Evolutionary conservation across 805 yeast species (phyloP), one percentile per base, ranked within the genome.

Genomic region (Priceomyces castillae): DNA sequence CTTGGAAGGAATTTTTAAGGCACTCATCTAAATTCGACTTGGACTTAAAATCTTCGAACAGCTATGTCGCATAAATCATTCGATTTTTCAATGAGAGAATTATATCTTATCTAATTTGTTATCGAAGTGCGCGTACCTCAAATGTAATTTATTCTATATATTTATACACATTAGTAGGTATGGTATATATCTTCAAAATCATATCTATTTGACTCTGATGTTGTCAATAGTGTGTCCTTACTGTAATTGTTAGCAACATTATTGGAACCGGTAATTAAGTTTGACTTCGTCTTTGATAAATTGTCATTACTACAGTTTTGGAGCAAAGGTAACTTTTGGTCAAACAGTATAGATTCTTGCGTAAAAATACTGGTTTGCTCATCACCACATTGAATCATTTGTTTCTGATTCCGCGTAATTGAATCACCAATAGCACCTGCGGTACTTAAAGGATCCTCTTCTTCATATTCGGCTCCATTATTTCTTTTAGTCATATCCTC

Each of bases 261-360:
- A 18, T 35, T 22, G 11, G 40, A 25, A n/a, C 11, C 7, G 14
- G 9, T 23, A 17, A 37, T 37, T 15, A 33, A 16, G 37, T 37
- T 17, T n/a, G 42, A 41, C 12, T 44, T 19, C 34, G 50, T 14
- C 34, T 53, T 9, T 4, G 41, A 11, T 17, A 41, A 28, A 23
- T 48, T 51, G 15, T 46, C 55, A 28, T 20, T 31, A 35, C 67
- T 64, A 18, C 50, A 52, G 41, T 61, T 53, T 22, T 52, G 47
- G 31, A 64, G 48, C 30, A 64, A 50, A 2, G 66, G 63, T 11
- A 64, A 46, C 30, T 57, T 47, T 37, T 61, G 67, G 1, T 50
- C 58, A 36, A 57, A 64, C 14, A 15, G 15, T 4, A 30, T 18
- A 5, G 47, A 37, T 16, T 37, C 44, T 31, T 36, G 44, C 10